Base-by-base conservation (phyloP, 1,284 basidiomycete species). In the Athelia sp. region DNA sequence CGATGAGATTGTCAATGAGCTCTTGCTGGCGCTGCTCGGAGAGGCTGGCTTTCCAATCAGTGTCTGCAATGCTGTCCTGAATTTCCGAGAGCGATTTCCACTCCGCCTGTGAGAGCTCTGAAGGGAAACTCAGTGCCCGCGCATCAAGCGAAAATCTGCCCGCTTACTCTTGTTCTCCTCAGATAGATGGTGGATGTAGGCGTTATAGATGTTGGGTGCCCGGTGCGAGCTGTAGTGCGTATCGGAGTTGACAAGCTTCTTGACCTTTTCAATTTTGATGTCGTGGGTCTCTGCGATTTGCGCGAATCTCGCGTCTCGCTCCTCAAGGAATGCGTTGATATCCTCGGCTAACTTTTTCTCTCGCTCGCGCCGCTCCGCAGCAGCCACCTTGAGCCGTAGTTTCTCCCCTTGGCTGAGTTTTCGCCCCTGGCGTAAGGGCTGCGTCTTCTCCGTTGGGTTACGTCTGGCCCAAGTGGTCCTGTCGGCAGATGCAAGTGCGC, bases 171-270 rank as follows among this genome's bases (percentile, higher is more conserved):
- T n/a, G n/a, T n/a, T n/a, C n/a, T n/a, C n/a, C n/a, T n/a, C n/a
- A n/a, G n/a, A n/a, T n/a, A n/a, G n/a, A n/a, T n/a, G n/a, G 46
- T 47, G 46, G 14, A 47, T 17, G 34, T 40, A 18, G 13, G 46
- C 46, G 31, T 47, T 47, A 3, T 8, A 13, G 18, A 47, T 17
- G 19, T n/a, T 15, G 40, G 34, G 32, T 24, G 14, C 23, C 3
- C 46, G 34, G 15, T 9, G 15, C 3, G 19, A 17, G 13, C 19
- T 47, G 17, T 36, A 40, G 18, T 40, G 46, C 3, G 46, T 38
- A n/a, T 47, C 11, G n/a, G 3, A n/a, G 2, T 18, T 18, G 14
- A 35, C 22, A 3, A 47, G 31, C 15, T 47, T 24, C 22, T 35
- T 24, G n/a, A 47, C 29, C 31, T 47, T 18, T 6, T 47, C 23